Base-by-base conservation (phyloP, 257 asterid genomes). In the Cynanchum wilfordii region DNA sequence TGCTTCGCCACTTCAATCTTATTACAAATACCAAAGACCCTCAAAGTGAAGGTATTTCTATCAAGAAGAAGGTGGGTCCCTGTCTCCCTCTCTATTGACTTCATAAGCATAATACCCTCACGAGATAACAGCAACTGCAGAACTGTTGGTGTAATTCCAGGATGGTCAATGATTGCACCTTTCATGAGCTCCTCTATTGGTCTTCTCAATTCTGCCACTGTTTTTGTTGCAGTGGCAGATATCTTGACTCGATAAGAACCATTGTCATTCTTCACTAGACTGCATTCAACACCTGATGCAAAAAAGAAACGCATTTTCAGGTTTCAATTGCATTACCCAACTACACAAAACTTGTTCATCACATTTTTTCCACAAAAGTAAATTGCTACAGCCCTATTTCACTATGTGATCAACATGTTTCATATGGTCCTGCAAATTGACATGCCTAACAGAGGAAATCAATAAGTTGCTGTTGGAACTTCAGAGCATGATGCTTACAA, bases 161-260 rank as follows among this genome's bases (percentile, higher is more conserved):
- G 81, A 72, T 95, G 87, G 13, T 84, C 79, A 69, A 95, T 27
- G 49, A 65, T 70, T 52, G 79, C 86, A 70, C 99, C 99, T 76
- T 84, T 86, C 93, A 88, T 87, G 74, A 91, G 94, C 71, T 70
- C 79, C 80, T 89, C 89, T 54, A 95, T 73, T 11, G 94, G 95
- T 65, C 79, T 83, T 73, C 96, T 87, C 79, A 87, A 64, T 75
- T 95, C 99, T 36, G 89, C 93, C 75, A 95, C 90, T 10, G 65
- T 73, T 87, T 82, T 90, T 47, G 98, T 95, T 75, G 96, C 96
- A 68, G 71, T 70, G 55, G 97, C 99, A 82, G 96, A 88, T 75
- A 92, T 80, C 86, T 80, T 89, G 52, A 95, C 96, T 58, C 89
- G 85, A 74, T 79, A 87, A 36, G 92, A 81, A 71, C 96, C 98